Percentiles rank a stretch among this genome's conserved stretches.
phyloP scores from a whole-genome alignment of 2,329 filamentous ascomycete species.

The Colletotrichum lindemuthianum region DNA sequence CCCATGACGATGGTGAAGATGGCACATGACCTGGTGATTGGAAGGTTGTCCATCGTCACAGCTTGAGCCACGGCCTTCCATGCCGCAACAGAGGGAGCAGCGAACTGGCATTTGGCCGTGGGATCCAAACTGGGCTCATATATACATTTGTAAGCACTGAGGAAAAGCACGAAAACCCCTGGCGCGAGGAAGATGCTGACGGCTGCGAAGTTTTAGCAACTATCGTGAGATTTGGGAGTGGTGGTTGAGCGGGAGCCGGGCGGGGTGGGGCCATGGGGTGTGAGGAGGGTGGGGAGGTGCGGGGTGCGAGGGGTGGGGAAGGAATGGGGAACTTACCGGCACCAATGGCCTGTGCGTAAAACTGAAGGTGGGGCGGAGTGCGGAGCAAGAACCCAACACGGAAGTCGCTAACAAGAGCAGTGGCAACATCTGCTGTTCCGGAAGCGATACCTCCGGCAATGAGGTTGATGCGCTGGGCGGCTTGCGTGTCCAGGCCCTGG shows the following conservation, averaged over 20 bases:
- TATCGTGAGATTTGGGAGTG: too few relatives aligned
- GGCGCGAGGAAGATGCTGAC: constrained; percentile 74
- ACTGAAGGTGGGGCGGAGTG: constrained; percentile 73
- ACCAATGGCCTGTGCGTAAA: constrained; percentile 71
- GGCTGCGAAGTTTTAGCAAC: constrained; percentile 41
- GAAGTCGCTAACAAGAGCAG: constrained; percentile 70
- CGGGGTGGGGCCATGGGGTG: too few relatives aligned
- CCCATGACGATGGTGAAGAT: constrained; percentile 68
- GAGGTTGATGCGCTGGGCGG: constrained; percentile 71
- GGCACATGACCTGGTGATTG: constrained; percentile 63
- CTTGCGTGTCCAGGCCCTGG: constrained; percentile 55
- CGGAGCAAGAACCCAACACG: constrained; percentile 74
- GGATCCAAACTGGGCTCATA: constrained; percentile 50
- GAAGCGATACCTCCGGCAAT: constrained; percentile 69
- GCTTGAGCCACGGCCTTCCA: constrained; percentile 73
- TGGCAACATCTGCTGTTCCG: constrained; percentile 64
- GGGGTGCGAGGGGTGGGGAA: too few relatives aligned
- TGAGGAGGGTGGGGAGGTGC: too few relatives aligned
- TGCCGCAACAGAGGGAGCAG: constrained; percentile 70
- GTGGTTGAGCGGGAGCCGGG: too few relatives aligned
- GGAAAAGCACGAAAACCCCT: constrained; percentile 74
- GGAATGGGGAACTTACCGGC: constrained; percentile 42
- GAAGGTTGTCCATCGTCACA: constrained; percentile 65
- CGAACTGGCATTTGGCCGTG: constrained; percentile 62
- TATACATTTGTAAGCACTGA: constrained; percentile 75